Base-by-base conservation (phyloP, 2,329 filamentous ascomycete genomes). In the Endocalyx cinctus region DNA sequence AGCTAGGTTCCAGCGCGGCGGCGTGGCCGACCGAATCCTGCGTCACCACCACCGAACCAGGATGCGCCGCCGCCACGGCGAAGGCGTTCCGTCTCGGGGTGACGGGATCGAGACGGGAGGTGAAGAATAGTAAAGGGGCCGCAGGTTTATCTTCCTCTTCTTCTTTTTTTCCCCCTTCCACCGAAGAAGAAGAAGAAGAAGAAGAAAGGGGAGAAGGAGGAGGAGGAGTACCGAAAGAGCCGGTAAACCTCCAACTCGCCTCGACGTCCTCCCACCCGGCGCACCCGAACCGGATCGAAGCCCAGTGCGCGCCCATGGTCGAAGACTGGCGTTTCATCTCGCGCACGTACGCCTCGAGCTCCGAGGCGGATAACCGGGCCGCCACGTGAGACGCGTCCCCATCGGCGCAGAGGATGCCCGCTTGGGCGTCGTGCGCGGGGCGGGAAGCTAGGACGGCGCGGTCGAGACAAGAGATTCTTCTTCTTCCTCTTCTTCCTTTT, bases 111-210 rank as follows among this genome's bases (percentile, higher is more conserved):
- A 62, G 54, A 5, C 54, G 41, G 33, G 62, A 65, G 10, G 60
- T 56, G 4, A 71, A 40, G 45, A 69, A 69, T 17, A 72, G 46
- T 17, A 71, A 39, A 4, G 69, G 67, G 4, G 62, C 61, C 1
- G 51, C 49, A 0, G 68, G 67, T 35, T 48, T 17, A 42, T 22
- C 13, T 18, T 19, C 7, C 10, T 18, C 31, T 27, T 22, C 31
- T 33, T 27, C 23, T 27, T 13, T 25, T n/a, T 27, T 17, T 19
- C 14, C 31, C 10, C 14, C 17, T 8, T 13, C 22, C 12, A 8
- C 10, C 17, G 15, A 10, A 12, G n/a, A 17, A 10, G 25, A n/a
- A n/a, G n/a, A n/a, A n/a, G n/a, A n/a, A n/a, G 16, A 4, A 13
- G 31, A 7, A 17, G 33, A 16, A 6, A 13, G 11, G 27, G 33